A percentile compares a stretch with the other conserved stretches of the same genome.
phyloP scores from a whole-genome alignment of 306 rosid genomes.

The Boehmeria nivea region DNA sequence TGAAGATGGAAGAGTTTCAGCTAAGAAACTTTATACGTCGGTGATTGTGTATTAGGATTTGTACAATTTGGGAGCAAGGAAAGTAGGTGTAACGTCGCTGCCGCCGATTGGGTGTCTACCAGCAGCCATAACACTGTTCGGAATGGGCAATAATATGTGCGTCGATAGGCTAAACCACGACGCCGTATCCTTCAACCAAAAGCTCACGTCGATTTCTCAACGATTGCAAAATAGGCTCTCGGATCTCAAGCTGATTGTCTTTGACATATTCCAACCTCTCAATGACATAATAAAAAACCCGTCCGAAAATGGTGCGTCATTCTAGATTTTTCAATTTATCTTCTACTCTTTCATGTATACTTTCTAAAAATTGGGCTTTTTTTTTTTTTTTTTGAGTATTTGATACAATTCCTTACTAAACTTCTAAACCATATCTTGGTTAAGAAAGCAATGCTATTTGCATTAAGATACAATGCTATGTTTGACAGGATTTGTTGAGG shows the following conservation, averaged over 20 bases:
- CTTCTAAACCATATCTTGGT: too few species aligned
- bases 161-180: constrained; percentile 46
- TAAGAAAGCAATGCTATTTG: too few species aligned
- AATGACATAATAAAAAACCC: constrained; percentile 47
- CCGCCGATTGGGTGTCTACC: constrained; percentile 77
- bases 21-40: too few species aligned
- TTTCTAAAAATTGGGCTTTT: background rate
- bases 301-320: constrained; percentile 50
- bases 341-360: too few species aligned
- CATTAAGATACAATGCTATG: background rate
- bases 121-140: constrained; percentile 54
- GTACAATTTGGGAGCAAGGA: constrained; percentile 66
- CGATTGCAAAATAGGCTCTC: constrained; percentile 34
- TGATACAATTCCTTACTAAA: background rate
- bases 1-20: too few species aligned
- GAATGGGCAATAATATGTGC: constrained; percentile 42
- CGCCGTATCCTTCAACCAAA: constrained; percentile 46
- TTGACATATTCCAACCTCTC: constrained; percentile 63
- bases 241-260: constrained; percentile 51
- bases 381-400: too few species aligned
- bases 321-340: too few species aligned
- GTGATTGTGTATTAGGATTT: constrained; percentile 36
- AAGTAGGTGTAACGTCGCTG: constrained; percentile 56
- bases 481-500: constrained; percentile 54
- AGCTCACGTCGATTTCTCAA: constrained; percentile 49